phyloP scores from a whole-genome alignment of 345 rosid genomes.

The Eucalyptus cloeziana region DNA sequence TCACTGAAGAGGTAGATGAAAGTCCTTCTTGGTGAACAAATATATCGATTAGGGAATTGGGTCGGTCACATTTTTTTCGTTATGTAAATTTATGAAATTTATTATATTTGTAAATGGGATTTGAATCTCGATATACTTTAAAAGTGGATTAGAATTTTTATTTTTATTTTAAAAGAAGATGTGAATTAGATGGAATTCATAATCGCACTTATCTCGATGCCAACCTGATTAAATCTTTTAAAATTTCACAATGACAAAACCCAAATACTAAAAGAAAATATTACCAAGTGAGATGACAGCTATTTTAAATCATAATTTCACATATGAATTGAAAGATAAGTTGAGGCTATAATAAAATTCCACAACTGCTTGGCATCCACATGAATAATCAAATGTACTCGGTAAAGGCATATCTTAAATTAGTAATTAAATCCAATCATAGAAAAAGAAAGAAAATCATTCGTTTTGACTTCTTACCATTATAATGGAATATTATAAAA shows the following conservation, averaged over 20 bases:
- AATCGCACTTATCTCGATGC: not conserved
- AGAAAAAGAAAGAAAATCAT: not conserved
- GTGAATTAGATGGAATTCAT: not conserved
- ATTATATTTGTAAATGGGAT: not conserved
- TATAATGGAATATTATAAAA: too few species aligned
- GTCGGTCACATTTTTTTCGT: not conserved
- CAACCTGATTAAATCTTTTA: too few species aligned
- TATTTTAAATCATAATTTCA: too few species aligned
- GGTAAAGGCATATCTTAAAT: not conserved
- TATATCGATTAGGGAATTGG: not conserved
- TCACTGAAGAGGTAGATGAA: not conserved
- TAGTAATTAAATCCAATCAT: not conserved
- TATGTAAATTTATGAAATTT: too few species aligned
- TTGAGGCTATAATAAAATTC: rapidly evolving
- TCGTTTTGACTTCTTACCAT: not conserved
- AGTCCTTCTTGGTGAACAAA: not conserved
- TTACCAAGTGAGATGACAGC: rapidly evolving
- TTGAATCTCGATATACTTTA: not conserved
- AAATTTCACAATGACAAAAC: too few species aligned
- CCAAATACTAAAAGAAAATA: too few species aligned
- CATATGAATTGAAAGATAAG: not conserved
- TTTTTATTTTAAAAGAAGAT: too few species aligned
- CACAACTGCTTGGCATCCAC: not conserved
- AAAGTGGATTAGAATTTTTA: not conserved
- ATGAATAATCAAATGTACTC: too few species aligned